Percentiles rank a stretch among this genome's conserved stretches.
Evolutionary conservation across 352 stramenopile genomes (phyloP).

Genomic region (Phytophthora meadii): DNA sequence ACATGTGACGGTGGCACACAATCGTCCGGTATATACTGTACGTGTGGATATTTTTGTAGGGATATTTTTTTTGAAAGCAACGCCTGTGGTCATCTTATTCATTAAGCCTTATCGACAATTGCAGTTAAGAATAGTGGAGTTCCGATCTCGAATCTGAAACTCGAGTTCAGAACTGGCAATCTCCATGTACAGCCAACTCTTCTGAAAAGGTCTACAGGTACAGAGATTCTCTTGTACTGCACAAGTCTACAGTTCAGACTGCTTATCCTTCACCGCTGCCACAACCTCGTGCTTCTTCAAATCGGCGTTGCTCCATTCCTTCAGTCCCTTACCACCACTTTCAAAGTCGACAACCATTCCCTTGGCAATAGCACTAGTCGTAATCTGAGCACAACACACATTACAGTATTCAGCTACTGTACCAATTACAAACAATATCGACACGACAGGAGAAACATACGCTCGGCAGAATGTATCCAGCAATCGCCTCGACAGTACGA

Average conservation of each 20-base stretch:
- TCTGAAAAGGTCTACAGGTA: background rate
- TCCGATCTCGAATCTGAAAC: no score
- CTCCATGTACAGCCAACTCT: background rate
- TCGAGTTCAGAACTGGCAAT: no score
- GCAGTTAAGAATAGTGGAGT: no score
- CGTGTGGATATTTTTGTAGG: no score
- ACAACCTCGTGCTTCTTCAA: slow-evolving; percentile 41
- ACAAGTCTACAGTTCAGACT: slow-evolving; percentile 24
- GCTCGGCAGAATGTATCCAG: slow-evolving; percentile 47
- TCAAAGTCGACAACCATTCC: slow-evolving; percentile 74
- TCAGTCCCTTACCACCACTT: slow-evolving; percentile 41
- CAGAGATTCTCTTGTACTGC: background rate
- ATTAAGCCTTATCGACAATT: no score
- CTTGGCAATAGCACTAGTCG: slow-evolving; percentile 55
- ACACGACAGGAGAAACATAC: slow-evolving; percentile 30
- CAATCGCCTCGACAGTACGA: slow-evolving; percentile 59
- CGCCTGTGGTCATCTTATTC: no score
- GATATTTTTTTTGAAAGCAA: no score
- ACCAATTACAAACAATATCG: background rate
- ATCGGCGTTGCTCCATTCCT: slow-evolving; percentile 56
- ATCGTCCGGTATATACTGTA: background rate
- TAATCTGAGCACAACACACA: slow-evolving; percentile 43
- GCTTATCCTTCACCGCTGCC: slow-evolving; percentile 2
- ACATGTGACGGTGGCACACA: slow-evolving; percentile 18
- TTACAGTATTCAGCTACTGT: background rate